A percentile compares a stretch with the other conserved stretches of the same genome.
Conservation (phyloP, 2,329 filamentous ascomycete genomes). For the Ophiobolus disseminans region DNA sequence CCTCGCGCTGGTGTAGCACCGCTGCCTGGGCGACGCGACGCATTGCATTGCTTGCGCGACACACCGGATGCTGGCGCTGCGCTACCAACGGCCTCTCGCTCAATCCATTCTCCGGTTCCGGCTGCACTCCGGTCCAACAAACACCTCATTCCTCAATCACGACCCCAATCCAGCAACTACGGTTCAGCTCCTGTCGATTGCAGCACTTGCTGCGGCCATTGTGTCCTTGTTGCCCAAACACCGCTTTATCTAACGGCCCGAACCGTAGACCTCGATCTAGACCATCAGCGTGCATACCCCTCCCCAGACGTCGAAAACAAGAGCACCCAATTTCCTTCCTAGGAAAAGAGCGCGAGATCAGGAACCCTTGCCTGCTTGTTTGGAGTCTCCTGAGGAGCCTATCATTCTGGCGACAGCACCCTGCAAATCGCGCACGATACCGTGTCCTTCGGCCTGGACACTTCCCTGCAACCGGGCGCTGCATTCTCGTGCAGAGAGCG, state of each 20-base stretch:
- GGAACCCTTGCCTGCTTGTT: too few species aligned
- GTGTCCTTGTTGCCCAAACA: neutral
- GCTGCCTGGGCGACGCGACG: constrained; percentile 4
- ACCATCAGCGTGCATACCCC: neutral
- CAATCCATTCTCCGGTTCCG: neutral
- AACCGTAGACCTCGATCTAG: constrained; percentile 1
- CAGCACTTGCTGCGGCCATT: neutral
- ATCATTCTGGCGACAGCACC: too few species aligned
- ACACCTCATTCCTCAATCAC: neutral
- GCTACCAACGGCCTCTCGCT: neutral
- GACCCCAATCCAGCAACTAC: neutral
- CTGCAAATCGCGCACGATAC: too few species aligned
- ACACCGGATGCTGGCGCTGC: neutral
- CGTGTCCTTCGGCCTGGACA: too few species aligned
- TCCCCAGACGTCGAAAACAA: neutral
- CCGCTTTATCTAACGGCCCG: constrained; percentile 1
- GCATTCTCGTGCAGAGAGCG: too few species aligned
- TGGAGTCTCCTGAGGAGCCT: too few species aligned
- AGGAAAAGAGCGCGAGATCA: neutral
- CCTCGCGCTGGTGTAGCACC: neutral
- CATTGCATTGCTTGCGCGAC: constrained; percentile 9
- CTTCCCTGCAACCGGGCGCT: too few species aligned
- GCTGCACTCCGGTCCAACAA: neutral
- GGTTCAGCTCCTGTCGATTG: neutral
- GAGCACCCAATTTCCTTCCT: neutral